Percentiles rank a stretch among this genome's conserved stretches.
Evolutionary conservation across 2,329 filamentous ascomycete species (phyloP).

Genomic region (Macrophomina tecta): DNA sequence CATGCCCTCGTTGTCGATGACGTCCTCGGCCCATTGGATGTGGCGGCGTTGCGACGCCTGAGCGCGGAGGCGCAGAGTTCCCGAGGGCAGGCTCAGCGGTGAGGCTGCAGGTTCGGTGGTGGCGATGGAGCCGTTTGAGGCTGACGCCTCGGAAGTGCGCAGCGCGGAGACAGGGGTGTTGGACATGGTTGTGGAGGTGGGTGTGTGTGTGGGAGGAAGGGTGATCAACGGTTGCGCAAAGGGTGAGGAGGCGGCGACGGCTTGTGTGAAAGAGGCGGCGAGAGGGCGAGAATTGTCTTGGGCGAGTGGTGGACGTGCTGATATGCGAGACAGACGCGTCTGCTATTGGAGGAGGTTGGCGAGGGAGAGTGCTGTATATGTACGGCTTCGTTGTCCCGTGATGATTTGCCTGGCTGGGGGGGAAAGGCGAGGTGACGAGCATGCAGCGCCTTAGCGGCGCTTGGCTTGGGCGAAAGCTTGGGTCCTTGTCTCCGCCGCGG

Average conservation of each 20-base stretch:
- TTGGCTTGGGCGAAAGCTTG: constrained; percentile 17
- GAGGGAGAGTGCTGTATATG: constrained; percentile 35
- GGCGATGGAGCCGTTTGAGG: constrained; percentile 35
- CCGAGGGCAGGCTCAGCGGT: constrained; percentile 41
- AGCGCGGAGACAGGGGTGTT: constrained; percentile 32
- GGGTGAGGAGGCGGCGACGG: constrained; percentile 17
- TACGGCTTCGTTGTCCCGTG: constrained; percentile 44
- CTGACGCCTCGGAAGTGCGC: constrained; percentile 28
- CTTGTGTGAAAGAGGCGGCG: constrained; percentile 14
- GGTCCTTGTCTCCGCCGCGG: not conserved
- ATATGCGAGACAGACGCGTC: constrained; percentile 20
- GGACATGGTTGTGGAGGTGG: constrained; percentile 33
- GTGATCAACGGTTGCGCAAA: not conserved
- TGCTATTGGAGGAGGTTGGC: constrained; percentile 27
- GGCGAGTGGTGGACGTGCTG: constrained; percentile 32
- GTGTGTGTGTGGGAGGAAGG: constrained; percentile 30
- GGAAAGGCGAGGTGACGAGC: constrained; percentile 11
- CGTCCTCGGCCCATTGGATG: constrained; percentile 91
- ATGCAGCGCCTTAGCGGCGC: constrained; percentile 19
- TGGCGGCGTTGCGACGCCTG: constrained; percentile 57
- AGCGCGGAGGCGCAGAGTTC: constrained; percentile 50
- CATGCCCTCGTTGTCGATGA: constrained; percentile 93
- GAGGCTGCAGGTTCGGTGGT: constrained; percentile 41
- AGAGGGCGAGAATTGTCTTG: constrained; percentile 29
- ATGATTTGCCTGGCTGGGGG: constrained; percentile 36